phyloP scores from a whole-genome alignment of 441 rosid genomes.

The Gossypium davidsonii region DNA sequence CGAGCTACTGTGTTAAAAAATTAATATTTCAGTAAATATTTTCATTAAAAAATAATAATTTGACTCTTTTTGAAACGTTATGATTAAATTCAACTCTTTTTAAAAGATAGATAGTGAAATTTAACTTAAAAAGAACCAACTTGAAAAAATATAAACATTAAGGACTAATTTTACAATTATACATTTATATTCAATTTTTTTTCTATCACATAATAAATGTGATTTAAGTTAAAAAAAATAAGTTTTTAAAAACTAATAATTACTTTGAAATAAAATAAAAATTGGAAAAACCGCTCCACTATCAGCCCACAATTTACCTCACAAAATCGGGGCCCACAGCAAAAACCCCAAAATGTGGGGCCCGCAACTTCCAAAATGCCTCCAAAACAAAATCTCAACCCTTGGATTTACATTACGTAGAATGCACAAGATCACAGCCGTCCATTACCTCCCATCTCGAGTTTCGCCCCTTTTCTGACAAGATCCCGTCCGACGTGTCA shows the following conservation, averaged over 20 bases:
- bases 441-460: constrained; percentile 14
- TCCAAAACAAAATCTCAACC: constrained; percentile 19
- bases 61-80: no score
- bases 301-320: not conserved
- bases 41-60: no score
- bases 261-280: not conserved
- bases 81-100: no score
- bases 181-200: not conserved
- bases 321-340: not conserved
- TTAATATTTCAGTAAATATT: no score
- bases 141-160: no score
- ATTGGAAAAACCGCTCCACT: not conserved
- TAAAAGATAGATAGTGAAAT: no score
- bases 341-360: not conserved
- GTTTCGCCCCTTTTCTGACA: constrained; percentile 14
- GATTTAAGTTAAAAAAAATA: not conserved
- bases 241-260: no score
- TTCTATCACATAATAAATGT: no score
- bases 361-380: constrained; percentile 17
- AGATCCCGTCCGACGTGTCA: constrained; percentile 46
- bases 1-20: no score
- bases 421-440: constrained; percentile 28
- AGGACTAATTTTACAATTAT: no score
- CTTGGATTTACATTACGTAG: constrained; percentile 18
- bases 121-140: no score